Base-by-base conservation (phyloP, 2,329 filamentous ascomycete species). In the Cucurbitaria berberidis region DNA sequence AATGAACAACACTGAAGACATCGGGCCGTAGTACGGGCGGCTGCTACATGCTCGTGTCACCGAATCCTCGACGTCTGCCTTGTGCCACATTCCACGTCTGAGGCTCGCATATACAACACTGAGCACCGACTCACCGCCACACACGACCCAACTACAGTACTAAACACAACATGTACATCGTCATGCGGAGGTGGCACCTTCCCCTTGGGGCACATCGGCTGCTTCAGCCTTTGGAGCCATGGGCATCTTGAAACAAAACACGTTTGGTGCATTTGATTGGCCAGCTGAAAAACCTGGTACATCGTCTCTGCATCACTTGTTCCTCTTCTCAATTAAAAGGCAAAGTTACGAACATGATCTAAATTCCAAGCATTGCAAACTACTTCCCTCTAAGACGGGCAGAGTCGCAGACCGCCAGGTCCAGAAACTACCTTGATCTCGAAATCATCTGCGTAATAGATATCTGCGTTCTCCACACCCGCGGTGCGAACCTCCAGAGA, bases 1-100 rank as follows among this genome's bases (percentile, higher is more conserved):
- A n/a, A n/a, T n/a, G n/a, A n/a, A n/a, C n/a, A n/a, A n/a, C n/a
- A n/a, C n/a, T n/a, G n/a, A n/a, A n/a, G n/a, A n/a, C n/a, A n/a
- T n/a, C n/a, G n/a, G 26, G 32, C 13, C 30, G 30, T 34, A n/a
- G 59, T 46, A 68, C 65, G 46, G 55, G 63, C 64, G 63, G 59
- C 51, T 66, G 51, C 49, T 50, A 45, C 55, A 56, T 53, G 29
- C 34, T 49, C 42, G 48, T 51, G 45, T 45, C 27, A 39, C 36
- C 36, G 18, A 44, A 38, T 16, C 41, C 41, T 45, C 46, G 39
- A 45, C 34, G 42, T 55, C 47, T 41, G 48, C 50, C 50, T 42
- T 55, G 63, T 66, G 68, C 60, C 63, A 60, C 66, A 59, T 57
- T 64, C 56, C 59, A 51, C 55, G 66, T 70, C 63, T 60, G 63